Evolutionary conservation across 257 asterid species (phyloP), one percentile per base, ranked within the genome.

Genomic region (Ballota nigra): DNA sequence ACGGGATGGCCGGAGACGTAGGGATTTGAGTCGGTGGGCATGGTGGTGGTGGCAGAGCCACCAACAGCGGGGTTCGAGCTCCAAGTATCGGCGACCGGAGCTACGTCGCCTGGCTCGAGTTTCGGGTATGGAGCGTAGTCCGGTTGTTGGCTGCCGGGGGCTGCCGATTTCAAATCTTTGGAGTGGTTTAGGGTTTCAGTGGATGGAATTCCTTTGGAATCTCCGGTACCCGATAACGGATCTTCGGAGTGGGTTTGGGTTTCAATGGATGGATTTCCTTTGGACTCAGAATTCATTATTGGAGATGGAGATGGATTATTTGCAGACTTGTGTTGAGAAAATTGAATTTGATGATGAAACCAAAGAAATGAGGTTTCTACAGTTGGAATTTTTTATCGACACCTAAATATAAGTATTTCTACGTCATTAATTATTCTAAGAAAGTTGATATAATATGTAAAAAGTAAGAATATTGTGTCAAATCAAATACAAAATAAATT

Each of bases 11-110:
- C 75, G 45, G 90, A 78, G 52, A 93, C 80, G 68, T 90, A 88
- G 60, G 98, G 97, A 76, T 92, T 92, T 61, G 97, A 87, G 47
- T 84, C 98, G 3, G 83, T 7, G 16, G 97, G 97, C 96, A 86
- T 82, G 81, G 96, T 67, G 69, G 92, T 86, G 61, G 97, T 82
- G 55, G 71, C 5, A 7, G 75, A 12, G 28, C 55, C 69, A 13
- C 71, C 78, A 13, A 43, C 87, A 24, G 89, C 59, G 5, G 71
- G 73, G 34, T 80, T 77, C 12, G 87, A 69, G 74, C 71, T 85
- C 97, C 96, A 87, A 15, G 88, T 86, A 29, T 89, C 76, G 63
- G 86, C 29, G 10, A 80, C 85, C 4, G 90, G 92, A 68, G 77
- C 79, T 61, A 81, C 86, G 83, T 93, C 97, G 70, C 75, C 78